Evolutionary conservation across 805 yeast species (phyloP), one percentile per base, ranked within the genome.

Genomic region (Metahyphopichia silvanorum): DNA sequence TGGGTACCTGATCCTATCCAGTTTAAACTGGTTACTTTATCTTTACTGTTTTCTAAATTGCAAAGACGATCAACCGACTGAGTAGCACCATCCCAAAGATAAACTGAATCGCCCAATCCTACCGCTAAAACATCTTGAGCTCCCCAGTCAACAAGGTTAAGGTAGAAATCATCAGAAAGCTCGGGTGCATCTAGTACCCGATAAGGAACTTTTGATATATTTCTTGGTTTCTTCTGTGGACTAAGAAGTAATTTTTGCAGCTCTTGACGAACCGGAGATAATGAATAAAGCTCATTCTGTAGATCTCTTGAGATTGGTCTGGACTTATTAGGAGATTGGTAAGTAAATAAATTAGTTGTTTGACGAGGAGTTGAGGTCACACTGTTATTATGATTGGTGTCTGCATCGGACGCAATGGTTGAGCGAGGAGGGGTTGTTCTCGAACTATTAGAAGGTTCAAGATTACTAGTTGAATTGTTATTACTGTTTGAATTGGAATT

Each of bases 1-100:
- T 93, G 97, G 10, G 95, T 83, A 12, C 98, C 98, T 8, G 91
- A 77, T 16, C 91, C 94, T 29, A 91, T 86, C 98, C 98, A 93
- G 34, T 85, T 79, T 23, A 91, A 63, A 45, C 95, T 81, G 6
- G 97, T 85, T 16, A 87, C 84, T 29, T 68, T 63, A 45, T 89
- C 96, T 42, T 71, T 69, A 23, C 68, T 71, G 5, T 53, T 34
- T 1, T 75, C 79, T 19, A 91, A 65, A 42, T 84, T 86, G 48
- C 95, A 85, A 22, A 93, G 68, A 44, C 88, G 74, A 38, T 79
- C 79, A 1, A 91, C 97, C 2, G 81, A 75, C 13, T 95, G 96
- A 0, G 87, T 77, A 7, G 79, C 66, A 1, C 95, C 95, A 53
- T 88, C 88, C 86, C 98, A 89, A 10, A 91, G 62, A 52, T 93